Evolutionary conservation across 768 basidiomycete species (phyloP).

Genomic region (Phylloporus sp.): DNA sequence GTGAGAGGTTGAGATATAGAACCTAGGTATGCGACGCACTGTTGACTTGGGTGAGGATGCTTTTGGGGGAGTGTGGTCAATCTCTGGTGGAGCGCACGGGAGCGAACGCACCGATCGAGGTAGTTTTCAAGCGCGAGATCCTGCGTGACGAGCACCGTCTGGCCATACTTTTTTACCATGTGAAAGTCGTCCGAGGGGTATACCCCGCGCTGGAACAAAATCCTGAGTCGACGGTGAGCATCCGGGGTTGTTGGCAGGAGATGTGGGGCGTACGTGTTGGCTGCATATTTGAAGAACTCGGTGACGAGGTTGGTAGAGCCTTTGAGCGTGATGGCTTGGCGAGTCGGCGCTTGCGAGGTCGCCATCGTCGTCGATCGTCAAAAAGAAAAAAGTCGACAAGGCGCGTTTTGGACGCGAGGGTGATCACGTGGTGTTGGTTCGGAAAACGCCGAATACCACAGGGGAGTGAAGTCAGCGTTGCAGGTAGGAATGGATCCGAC

Average conservation of each 20-base stretch:
- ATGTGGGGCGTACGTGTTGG: conserved; percentile 71
- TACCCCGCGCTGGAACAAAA: conserved; percentile 93
- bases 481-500: too few species aligned
- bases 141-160: conserved; percentile 91
- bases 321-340: conserved; percentile 88
- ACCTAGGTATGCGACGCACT: conserved; percentile 47
- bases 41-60: conserved; percentile 88
- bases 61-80: conserved; percentile 25
- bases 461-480: too few species aligned
- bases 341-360: conserved; percentile 44
- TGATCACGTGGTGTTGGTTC: too few species aligned
- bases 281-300: conserved; percentile 99
- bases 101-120: conserved; percentile 61
- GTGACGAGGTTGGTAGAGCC: conserved; percentile 92
- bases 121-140: conserved; percentile 93
- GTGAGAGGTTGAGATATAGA: neutral
- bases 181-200: conserved; percentile 98
- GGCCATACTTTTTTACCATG: conserved; percentile 99
- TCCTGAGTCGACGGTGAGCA: conserved; percentile 42
- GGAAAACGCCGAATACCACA: too few species aligned
- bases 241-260: neutral
- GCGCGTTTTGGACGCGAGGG: too few species aligned
- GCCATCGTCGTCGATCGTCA: too few species aligned
- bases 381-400: too few species aligned
- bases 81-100: neutral